Conservation (phyloP, 83 land plant genomes). For the Picea engelmannii region DNA sequence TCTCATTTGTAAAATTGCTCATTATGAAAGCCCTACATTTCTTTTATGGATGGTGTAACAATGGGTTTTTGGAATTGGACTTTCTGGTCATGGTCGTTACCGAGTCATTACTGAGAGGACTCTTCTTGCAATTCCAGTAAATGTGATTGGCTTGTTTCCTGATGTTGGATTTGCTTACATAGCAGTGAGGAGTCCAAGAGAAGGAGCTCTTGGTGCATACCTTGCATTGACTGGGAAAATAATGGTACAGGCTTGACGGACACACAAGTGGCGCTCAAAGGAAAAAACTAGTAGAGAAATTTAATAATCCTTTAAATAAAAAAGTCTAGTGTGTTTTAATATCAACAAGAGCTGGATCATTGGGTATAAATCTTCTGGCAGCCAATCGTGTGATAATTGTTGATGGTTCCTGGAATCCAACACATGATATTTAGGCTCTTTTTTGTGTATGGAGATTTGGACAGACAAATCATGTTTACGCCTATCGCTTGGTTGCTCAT, state of each 20-base stretch:
- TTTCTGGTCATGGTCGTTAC: slow-evolving; percentile 94
- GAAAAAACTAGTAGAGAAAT: too few relatives aligned
- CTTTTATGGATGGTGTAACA: slow-evolving; percentile 94
- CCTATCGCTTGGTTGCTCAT: too few relatives aligned
- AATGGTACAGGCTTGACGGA: slow-evolving; percentile 72
- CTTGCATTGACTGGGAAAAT: slow-evolving; percentile 55
- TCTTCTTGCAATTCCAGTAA: slow-evolving; percentile 97
- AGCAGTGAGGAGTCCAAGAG: slow-evolving; percentile 82
- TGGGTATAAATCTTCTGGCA: too few relatives aligned
- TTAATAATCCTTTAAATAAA: too few relatives aligned
- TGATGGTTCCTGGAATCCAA: too few relatives aligned
- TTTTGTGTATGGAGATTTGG: too few relatives aligned
- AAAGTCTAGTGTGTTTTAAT: too few relatives aligned
- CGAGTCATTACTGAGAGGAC: slow-evolving; percentile 90
- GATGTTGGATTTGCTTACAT: slow-evolving; percentile 95
- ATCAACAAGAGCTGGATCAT: too few relatives aligned
- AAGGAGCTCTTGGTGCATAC: slow-evolving; percentile 50
- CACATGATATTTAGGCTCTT: too few relatives aligned
- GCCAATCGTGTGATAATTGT: too few relatives aligned
- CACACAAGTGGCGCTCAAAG: too few relatives aligned
- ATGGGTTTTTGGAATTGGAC: slow-evolving; percentile 98
- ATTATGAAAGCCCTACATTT: slow-evolving; percentile 80
- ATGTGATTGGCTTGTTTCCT: slow-evolving; percentile 95
- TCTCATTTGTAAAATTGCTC: slow-evolving; percentile 78
- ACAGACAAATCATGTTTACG: too few relatives aligned